Conservation (phyloP, 768 basidiomycete species). For the Lenzites betulinus region DNA sequence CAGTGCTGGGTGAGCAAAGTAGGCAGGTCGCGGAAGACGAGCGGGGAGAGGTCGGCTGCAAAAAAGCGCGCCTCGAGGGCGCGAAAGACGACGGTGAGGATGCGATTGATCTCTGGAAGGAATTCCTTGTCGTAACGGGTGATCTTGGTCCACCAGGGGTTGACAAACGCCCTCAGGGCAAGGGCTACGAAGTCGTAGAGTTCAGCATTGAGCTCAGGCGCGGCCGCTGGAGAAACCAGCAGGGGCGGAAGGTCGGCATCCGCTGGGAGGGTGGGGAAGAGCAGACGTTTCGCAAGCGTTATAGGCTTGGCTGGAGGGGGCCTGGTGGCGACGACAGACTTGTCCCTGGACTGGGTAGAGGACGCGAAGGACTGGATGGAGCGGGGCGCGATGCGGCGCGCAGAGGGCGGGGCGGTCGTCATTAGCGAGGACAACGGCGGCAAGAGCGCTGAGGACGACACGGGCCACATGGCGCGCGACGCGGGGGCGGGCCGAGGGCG, state of each 20-base stretch:
- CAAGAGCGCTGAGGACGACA: background rate
- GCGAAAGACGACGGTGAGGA: slow-evolving; percentile 60
- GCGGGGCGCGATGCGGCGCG: slow-evolving; percentile 26
- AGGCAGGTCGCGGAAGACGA: slow-evolving; percentile 67
- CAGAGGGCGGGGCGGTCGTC: slow-evolving; percentile 23
- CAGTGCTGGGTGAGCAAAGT: slow-evolving; percentile 73
- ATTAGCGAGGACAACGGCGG: slow-evolving; percentile 5
- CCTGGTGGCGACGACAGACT: slow-evolving; percentile 12
- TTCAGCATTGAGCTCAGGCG: slow-evolving; percentile 63
- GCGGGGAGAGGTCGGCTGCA: slow-evolving; percentile 55
- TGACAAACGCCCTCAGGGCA: slow-evolving; percentile 73
- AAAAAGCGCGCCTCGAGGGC: slow-evolving; percentile 59
- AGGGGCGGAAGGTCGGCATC: slow-evolving; percentile 53
- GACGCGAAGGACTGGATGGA: slow-evolving; percentile 30
- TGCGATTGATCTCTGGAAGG: slow-evolving; percentile 65
- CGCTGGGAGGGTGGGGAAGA: slow-evolving; percentile 52
- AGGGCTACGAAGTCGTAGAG: slow-evolving; percentile 82
- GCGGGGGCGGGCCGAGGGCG: no score
- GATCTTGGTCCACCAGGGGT: slow-evolving; percentile 86
- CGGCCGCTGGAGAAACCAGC: slow-evolving; percentile 44
- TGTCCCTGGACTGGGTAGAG: slow-evolving; percentile 22
- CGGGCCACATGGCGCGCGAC: no score
- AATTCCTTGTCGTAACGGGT: slow-evolving; percentile 84
- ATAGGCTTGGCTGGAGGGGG: slow-evolving; percentile 19
- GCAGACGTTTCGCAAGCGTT: slow-evolving; percentile 27